Evolutionary conservation across 768 basidiomycete genomes (phyloP), one percentile per base, ranked within the genome.

Genomic region (Royoungia palumana): DNA sequence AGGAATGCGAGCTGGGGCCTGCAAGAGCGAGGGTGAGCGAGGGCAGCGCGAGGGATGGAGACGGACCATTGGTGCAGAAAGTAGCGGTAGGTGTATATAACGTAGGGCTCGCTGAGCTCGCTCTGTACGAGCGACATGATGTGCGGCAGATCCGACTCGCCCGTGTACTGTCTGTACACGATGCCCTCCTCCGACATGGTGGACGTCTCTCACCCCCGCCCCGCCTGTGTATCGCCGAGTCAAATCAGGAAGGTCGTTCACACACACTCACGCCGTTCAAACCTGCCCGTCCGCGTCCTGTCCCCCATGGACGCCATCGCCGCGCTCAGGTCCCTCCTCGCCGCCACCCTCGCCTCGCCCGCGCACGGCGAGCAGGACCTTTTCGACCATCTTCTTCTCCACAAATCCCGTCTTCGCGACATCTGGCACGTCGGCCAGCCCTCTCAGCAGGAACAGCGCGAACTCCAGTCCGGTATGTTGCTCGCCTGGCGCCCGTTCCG

Each of bases 1-100:
- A 94, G 78, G 62, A 88, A 92, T 2, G 90, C 82, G 22, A 95
- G 77, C 69, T 95, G 87, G 2, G 93, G 89, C 94, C 95, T 94
- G 54, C 5, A 35, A 21, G 16, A 3, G 14, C 5, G 27, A 25
- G 41, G 32, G 41, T 56, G 38, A 51, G 57, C 38, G 35, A 51
- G 1, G 11, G 13, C 10, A 20, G 28, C 14, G 20, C 30, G 35
- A 9, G 7, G 2, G 35, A 11, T 19, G 21, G 22, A 35, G 41
- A 72, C 91, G 60, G 48, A 96, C 96, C 96, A 99, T 59, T 94
- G 89, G 64, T 93, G 83, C 7, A 99, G 79, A 67, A 99, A 99
- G 67, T 99, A 97, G 2, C 94, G 86, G 60, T 94, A 97, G 0
- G 94, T 97, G 71, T 95, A 97, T 36, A 92, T 83, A 45, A 95